Conservation (phyloP, 1,284 basidiomycete species). For the Ustilago trichophora region DNA sequence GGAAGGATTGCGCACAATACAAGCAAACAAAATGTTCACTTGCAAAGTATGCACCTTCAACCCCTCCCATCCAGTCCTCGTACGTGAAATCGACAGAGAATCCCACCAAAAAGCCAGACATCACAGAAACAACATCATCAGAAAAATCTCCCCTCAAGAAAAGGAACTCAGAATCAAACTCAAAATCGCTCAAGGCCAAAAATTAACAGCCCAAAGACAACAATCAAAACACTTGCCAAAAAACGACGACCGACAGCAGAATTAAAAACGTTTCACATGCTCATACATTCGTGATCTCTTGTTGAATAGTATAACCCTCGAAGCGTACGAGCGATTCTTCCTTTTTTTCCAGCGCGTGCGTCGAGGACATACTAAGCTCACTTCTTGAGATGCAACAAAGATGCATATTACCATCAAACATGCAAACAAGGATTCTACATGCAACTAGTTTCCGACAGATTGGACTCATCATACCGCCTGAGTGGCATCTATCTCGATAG, state of each 20-base stretch:
- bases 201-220: neutral
- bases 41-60: constrained; percentile 79
- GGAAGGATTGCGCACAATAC: constrained; percentile 13
- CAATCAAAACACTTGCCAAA: neutral
- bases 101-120: constrained; percentile 62
- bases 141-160: constrained; percentile 4
- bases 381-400: too few species aligned
- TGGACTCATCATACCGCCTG: too few species aligned
- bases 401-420: too few species aligned
- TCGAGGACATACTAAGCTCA: too few species aligned
- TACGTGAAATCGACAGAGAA: constrained; percentile 77
- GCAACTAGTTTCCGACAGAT: too few species aligned
- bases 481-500: constrained; percentile 65
- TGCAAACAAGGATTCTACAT: too few species aligned
- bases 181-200: constrained; percentile 2
- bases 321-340: too few species aligned
- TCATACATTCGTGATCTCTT: too few species aligned
- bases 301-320: too few species aligned
- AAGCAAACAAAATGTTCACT: constrained; percentile 57
- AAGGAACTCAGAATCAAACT: constrained; percentile 7
- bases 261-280: too few species aligned
- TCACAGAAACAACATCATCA: constrained; percentile 30
- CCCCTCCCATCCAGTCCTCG: constrained; percentile 75
- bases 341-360: too few species aligned
- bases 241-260: neutral